These are phyloP conservation scores for Aphanocladium album DNA, from an alignment of 2,329 filamentous ascomycete species.

Conservation along the genomic window DNA sequence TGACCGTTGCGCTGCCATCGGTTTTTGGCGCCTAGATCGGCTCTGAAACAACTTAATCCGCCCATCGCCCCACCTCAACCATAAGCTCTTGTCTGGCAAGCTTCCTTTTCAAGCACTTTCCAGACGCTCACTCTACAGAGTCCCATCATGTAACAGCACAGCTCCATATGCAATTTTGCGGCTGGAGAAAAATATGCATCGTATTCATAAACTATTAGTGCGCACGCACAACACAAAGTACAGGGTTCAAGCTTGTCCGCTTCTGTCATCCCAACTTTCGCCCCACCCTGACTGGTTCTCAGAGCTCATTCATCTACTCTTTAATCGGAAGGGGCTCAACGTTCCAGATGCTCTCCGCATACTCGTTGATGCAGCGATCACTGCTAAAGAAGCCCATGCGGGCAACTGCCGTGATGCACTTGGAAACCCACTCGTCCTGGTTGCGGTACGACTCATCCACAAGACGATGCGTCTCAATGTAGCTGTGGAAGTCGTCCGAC, in stretches of 20 bases:
- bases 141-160: no score
- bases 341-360: constrained; percentile 97
- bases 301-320: constrained; percentile 21
- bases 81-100: neutral
- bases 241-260: neutral
- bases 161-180: no score
- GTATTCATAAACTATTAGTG: neutral
- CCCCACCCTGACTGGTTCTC: neutral
- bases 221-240: neutral
- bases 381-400: constrained; percentile 98
- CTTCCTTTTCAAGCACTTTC: neutral
- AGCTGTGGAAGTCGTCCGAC: constrained; percentile 94
- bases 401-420: constrained; percentile 81
- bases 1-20: constrained; percentile 1
- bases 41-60: neutral
- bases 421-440: constrained; percentile 87
- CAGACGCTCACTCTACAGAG: no score
- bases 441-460: constrained; percentile 91
- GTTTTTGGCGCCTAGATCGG: neutral
- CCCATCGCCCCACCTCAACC: neutral
- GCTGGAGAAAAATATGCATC: neutral
- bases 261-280: neutral
- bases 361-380: constrained; percentile 94
- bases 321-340: constrained; percentile 67
- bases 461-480: constrained; percentile 82